A percentile compares a stretch with the other conserved stretches of the same genome.
Conservation (phyloP, 495 filamentous ascomycete species). For the Hypoxylon cercidicola region DNA sequence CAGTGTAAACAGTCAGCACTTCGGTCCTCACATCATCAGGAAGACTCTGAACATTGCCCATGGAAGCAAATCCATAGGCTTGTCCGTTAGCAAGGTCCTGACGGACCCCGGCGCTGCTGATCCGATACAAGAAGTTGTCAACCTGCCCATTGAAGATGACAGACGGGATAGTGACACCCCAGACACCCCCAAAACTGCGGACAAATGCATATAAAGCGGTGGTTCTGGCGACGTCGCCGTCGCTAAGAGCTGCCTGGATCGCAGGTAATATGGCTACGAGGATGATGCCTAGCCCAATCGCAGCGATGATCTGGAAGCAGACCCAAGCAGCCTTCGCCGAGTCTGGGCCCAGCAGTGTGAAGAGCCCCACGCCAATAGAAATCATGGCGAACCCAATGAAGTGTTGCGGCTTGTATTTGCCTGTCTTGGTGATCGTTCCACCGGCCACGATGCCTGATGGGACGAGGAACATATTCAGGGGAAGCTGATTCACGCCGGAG, state of each 20-base stretch:
- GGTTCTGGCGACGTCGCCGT: constrained; percentile 46
- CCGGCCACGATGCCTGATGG: not conserved
- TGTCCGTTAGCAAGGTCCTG: too few relatives aligned
- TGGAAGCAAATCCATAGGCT: too few relatives aligned
- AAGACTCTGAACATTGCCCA: too few relatives aligned
- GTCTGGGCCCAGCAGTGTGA: constrained; percentile 43
- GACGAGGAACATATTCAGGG: constrained; percentile 1
- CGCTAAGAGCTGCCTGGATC: constrained; percentile 40
- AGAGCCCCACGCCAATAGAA: constrained; percentile 49
- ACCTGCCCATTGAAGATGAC: constrained; percentile 13
- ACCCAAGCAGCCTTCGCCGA: constrained; percentile 43
- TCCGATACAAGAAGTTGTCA: too few relatives aligned
- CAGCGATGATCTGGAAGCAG: constrained; percentile 31
- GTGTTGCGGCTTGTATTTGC: constrained; percentile 44
- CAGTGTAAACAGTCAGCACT: too few relatives aligned
- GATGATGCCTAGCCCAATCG: constrained; percentile 37
- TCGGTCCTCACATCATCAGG: too few relatives aligned
- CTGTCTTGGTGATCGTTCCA: not conserved
- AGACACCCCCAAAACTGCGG: constrained; percentile 52
- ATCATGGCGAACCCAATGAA: constrained; percentile 45
- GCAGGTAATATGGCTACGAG: constrained; percentile 39
- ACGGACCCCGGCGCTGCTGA: too few relatives aligned
- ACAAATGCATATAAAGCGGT: constrained; percentile 51
- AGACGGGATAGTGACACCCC: constrained; percentile 50
- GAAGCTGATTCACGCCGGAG: constrained; percentile 40